Evolutionary conservation across 805 yeast species (phyloP), one percentile per base, ranked within the genome.

Genomic region (Suhomyces emberorum): DNA sequence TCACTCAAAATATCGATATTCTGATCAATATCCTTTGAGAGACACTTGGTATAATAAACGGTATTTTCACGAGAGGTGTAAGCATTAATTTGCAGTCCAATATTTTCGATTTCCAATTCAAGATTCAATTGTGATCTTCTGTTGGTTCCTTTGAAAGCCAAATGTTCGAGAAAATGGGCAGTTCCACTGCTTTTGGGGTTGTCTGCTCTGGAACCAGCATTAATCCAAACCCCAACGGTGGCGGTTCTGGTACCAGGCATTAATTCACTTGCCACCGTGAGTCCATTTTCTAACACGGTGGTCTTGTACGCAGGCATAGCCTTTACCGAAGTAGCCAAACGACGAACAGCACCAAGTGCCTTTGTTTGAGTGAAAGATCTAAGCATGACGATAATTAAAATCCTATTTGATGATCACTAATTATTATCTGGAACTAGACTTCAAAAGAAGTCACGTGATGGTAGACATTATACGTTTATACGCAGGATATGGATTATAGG

Each of bases 191-290:
- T 88, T 54, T 74, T 74, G 52, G 85, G 79, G 52, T 79, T 83
- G 63, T 93, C 99, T 3, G 98, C 98, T 44, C 99, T 74, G 3
- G 97, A 89, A 2, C 99, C 99, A 27, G 98, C 96, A 63, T 93
- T 96, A 43, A 93, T 88, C 91, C 96, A 95, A 37, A 93, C 91
- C 2, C 98, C 98, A 10, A 93, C 96, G 2, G 98, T 93, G 43
- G 98, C 98, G 29, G 97, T 88, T 49, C 83, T 74, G 6, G 95
- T 81, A 44, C 84, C 81, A 8, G 98, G 98, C 57, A 85, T 78
- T 29, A 72, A 55, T 58, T 93, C 98, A 30, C 95, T 76, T 37
- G 98, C 98, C 26, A 91, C 96, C 0, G 97, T 91, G 29, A 93
- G 64, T 3, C 99, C 99, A 57, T 93, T 93, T n/a, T 81, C 69